Base-by-base conservation (phyloP, 177 flowering plant genomes). In the Vitis hybrid region DNA sequence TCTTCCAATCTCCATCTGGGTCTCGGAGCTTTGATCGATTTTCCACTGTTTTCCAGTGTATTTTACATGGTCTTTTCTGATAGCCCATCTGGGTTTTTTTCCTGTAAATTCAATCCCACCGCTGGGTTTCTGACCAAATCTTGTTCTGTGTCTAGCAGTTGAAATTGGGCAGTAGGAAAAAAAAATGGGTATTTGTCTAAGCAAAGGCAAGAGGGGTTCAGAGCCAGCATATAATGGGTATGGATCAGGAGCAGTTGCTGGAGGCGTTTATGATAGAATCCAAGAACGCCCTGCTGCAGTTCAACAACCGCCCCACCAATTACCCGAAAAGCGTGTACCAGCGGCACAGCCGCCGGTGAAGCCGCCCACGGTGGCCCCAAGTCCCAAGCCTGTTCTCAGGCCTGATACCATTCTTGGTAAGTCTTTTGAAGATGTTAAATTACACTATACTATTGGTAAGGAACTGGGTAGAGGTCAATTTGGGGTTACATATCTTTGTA, bases 381-480 rank as follows among this genome's bases (percentile, higher is more conserved):
- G 75, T 48, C 89, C 88, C 2, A 84, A 49, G 18, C 82, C 77
- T 23, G 75, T 67, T 30, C 84, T 52, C 15, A 73, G 65, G 62
- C 51, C 79, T 0, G 85, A 90, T 65, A 87, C 97, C 11, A 88
- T 94, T 60, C 78, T 94, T 14, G 95, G 97, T 4, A 92, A 88
- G 72, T 87, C 89, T 12, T 88, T 64, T 70, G 89, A 86, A 50
- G 94, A 94, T 77, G 83, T 92, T 21, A 92, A 79, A 70, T 19
- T 70, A 40, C 63, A 68, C 45, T 94, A 92, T 65, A 77, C 81
- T 1, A 67, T 92, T 52, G 91, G 97, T 1, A 89, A 83, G 65
- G 97, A 91, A 79, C 72, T 94, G 88, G 97, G 97, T 40, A 87
- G 97, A 54, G 98, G 98, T 67, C 98, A 92, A 69, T 94, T 92